Conservation (phyloP, 352 stramenopile species). For the Phytophthora aleatoria region DNA sequence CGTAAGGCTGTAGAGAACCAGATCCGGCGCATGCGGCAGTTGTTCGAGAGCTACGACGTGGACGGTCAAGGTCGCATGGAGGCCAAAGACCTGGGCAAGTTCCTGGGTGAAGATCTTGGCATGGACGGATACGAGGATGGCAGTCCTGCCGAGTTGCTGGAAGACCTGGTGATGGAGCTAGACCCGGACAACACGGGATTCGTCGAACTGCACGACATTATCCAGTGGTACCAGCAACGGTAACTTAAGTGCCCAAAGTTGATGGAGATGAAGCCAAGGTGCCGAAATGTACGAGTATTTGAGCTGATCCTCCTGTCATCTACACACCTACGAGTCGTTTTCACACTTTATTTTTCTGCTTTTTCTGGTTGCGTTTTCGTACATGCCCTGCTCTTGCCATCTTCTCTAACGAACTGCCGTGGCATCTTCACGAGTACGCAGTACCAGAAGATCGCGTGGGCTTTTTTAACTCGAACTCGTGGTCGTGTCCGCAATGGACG, state of each 20-base stretch:
- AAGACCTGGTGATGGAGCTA: constrained; percentile 72
- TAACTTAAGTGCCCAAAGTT: constrained; percentile 13
- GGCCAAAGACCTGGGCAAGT: constrained; percentile 68
- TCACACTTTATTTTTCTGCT: constrained; percentile 29
- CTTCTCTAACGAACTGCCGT: constrained; percentile 23
- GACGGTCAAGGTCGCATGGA: constrained; percentile 84
- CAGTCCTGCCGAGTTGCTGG: constrained; percentile 46
- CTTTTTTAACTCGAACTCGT: constrained; percentile 29
- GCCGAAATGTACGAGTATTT: too few relatives aligned
- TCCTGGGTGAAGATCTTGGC: constrained; percentile 67
- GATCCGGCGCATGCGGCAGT: constrained; percentile 65
- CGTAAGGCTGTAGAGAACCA: constrained; percentile 69
- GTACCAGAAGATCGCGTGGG: constrained; percentile 3
- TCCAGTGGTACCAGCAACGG: constrained; percentile 81
- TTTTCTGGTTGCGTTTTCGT: constrained; percentile 20
- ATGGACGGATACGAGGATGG: constrained; percentile 62
- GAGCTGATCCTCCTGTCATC: too few relatives aligned
- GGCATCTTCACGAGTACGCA: constrained; percentile 5
- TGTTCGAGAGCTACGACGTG: constrained; percentile 84
- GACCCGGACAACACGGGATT: constrained; percentile 81
- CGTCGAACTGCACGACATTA: constrained; percentile 81
- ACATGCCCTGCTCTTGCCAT: constrained; percentile 11
- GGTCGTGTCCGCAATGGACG: constrained; percentile 58
- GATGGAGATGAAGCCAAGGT: too few relatives aligned
- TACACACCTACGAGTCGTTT: constrained; percentile 11